These are phyloP conservation scores for Tylopilus vinaceipallidus DNA, from an alignment of 768 basidiomycete species.

Conservation along the genomic window DNA sequence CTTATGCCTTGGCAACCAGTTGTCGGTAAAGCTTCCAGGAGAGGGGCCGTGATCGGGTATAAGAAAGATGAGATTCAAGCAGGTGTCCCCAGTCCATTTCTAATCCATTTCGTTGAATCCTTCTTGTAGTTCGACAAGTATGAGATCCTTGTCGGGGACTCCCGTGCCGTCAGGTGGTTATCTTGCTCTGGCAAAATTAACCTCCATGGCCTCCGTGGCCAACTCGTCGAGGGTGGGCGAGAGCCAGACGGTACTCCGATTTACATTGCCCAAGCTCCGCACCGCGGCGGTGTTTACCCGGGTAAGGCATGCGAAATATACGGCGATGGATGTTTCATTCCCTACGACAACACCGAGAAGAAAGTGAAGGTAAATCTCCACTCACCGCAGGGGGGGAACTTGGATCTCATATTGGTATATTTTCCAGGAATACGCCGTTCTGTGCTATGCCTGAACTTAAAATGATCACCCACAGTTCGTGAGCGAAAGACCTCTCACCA, in stretches of 20 bases:
- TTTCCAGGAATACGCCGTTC: conserved; percentile 40
- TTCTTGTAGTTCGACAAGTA: conserved; percentile 53
- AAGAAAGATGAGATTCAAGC: conserved; percentile 59
- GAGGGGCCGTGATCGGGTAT: conserved; percentile 66
- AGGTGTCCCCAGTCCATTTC: conserved; percentile 11
- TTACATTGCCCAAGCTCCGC: conserved; percentile 58
- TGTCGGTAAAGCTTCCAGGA: conserved; percentile 65
- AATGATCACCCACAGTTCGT: background rate
- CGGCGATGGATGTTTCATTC: conserved; percentile 56
- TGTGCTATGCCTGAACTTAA: conserved; percentile 40
- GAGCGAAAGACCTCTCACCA: background rate
- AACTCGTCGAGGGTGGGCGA: conserved; percentile 65
- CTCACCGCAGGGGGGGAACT: background rate
- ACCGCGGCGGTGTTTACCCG: conserved; percentile 52
- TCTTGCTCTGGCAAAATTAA: conserved; percentile 45
- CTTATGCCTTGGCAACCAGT: conserved; percentile 36
- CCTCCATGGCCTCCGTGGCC: conserved; percentile 39
- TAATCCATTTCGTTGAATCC: background rate
- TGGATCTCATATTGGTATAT: background rate
- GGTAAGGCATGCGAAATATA: conserved; percentile 59
- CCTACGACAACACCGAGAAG: conserved; percentile 52
- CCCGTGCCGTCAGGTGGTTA: conserved; percentile 58
- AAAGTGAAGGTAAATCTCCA: conserved; percentile 41
- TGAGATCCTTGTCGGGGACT: conserved; percentile 70
- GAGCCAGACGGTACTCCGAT: conserved; percentile 61